phyloP scores from a whole-genome alignment of 257 asterid species.

The Fraxinus anomala region DNA sequence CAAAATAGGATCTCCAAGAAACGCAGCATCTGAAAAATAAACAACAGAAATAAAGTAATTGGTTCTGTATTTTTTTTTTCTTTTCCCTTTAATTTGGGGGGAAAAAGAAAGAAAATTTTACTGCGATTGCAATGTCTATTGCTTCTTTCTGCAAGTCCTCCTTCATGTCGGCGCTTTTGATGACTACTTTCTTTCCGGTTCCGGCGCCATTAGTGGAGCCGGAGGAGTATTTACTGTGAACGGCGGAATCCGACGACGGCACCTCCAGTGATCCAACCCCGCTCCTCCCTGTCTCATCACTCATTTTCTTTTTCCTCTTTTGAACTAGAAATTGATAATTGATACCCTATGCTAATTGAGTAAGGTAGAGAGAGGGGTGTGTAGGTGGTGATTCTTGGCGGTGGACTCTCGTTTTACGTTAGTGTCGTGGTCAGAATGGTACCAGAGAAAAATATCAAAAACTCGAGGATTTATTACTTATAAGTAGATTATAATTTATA shows the following conservation, averaged over 20 bases:
- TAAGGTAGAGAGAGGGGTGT: not conserved
- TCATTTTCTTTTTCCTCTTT: conserved; percentile 41
- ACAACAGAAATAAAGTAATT: not conserved
- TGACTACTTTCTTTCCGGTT: conserved; percentile 64
- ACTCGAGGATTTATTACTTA: no score
- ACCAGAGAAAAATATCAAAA: not conserved
- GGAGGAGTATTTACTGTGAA: conserved; percentile 61
- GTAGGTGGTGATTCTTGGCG: not conserved
- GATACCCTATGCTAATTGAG: not conserved
- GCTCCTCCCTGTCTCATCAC: conserved; percentile 64
- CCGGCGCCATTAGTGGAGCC: conserved; percentile 37
- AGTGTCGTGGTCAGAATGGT: not conserved
- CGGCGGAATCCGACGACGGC: conserved; percentile 48
- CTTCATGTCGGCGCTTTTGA: conserved; percentile 95
- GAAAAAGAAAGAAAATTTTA: conserved; percentile 31
- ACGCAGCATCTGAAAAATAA: not conserved
- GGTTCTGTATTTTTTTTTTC: not conserved
- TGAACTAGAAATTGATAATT: not conserved
- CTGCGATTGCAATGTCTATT: conserved; percentile 81
- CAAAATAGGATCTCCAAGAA: not conserved
- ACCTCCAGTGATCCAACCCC: conserved; percentile 54
- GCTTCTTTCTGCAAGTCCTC: conserved; percentile 95
- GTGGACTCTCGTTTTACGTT: not conserved
- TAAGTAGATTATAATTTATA: no score
- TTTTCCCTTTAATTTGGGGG: not conserved